A percentile compares a stretch with the other conserved stretches of the same genome.
Evolutionary conservation across 495 filamentous ascomycete species (phyloP).

Genomic region (Recurvomyces mirabilis): DNA sequence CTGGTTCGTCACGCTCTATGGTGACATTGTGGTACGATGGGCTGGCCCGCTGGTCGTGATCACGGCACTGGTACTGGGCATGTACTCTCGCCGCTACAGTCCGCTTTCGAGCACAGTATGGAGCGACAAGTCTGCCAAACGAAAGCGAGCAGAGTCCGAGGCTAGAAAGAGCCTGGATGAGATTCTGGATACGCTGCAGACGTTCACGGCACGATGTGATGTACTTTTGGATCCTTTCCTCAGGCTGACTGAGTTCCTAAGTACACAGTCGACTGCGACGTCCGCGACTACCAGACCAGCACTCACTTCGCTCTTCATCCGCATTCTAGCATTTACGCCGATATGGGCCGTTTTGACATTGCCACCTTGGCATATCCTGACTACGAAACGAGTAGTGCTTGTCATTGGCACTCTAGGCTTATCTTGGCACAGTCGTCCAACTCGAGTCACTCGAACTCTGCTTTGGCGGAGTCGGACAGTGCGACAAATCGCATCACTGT

Average conservation of each 20-base stretch:
- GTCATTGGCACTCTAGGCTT: constrained; percentile 68
- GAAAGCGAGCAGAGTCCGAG: constrained; percentile 41
- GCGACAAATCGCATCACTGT: constrained; percentile 49
- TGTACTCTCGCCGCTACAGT: constrained; percentile 86
- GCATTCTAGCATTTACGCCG: constrained; percentile 77
- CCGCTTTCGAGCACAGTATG: constrained; percentile 77
- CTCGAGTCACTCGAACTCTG: constrained; percentile 72
- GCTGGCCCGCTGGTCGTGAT: constrained; percentile 79
- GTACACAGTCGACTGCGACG: constrained; percentile 80
- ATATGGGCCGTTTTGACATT: constrained; percentile 76
- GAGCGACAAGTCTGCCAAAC: constrained; percentile 48
- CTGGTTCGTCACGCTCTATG: constrained; percentile 78
- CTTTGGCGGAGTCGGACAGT: constrained; percentile 78
- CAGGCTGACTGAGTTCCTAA: constrained; percentile 82
- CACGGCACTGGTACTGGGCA: constrained; percentile 66
- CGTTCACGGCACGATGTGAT: constrained; percentile 82
- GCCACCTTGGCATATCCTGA: constrained; percentile 74
- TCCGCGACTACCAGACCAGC: constrained; percentile 88
- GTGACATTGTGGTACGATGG: constrained; percentile 64
- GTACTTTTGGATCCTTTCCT: constrained; percentile 81
- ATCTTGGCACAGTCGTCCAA: constrained; percentile 83
- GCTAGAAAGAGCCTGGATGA: constrained; percentile 86
- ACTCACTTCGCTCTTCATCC: constrained; percentile 76
- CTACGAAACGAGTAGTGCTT: constrained; percentile 71
- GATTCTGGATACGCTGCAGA: constrained; percentile 83